These are phyloP conservation scores for Terana coerulea DNA, from an alignment of 768 basidiomycete species.

Conservation along the genomic window DNA sequence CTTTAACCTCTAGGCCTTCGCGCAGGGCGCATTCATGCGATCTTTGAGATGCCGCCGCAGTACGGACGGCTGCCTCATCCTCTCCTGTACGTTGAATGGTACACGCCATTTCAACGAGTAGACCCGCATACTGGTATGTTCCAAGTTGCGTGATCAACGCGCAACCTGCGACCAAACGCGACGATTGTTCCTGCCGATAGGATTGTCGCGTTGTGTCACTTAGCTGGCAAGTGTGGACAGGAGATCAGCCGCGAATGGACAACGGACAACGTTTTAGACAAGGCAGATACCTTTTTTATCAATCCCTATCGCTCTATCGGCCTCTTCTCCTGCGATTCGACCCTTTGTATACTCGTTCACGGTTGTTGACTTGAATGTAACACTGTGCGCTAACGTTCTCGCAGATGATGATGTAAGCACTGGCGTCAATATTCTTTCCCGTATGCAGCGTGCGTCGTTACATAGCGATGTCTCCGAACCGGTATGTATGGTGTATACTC, in stretches of 20 bases:
- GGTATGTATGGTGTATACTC: no score
- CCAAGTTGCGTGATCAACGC: constrained; percentile 3
- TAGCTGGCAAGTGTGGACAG: not conserved
- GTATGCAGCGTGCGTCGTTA: no score
- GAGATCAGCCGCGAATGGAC: not conserved
- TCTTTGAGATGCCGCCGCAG: constrained; percentile 8
- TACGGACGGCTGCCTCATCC: constrained; percentile 3
- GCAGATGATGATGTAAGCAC: no score
- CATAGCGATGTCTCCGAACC: no score
- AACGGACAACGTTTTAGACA: not conserved
- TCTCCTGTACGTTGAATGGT: constrained; percentile 11
- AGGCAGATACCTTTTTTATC: not conserved
- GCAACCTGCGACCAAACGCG: constrained; percentile 1
- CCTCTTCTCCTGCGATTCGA: not conserved
- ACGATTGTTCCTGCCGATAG: constrained; percentile 1
- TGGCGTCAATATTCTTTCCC: no score
- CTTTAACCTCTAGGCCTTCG: not conserved
- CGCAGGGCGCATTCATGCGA: not conserved
- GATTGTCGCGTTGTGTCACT: not conserved
- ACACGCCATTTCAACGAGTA: constrained; percentile 1
- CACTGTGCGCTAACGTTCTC: no score
- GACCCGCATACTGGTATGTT: not conserved
- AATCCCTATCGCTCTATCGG: constrained; percentile 4
- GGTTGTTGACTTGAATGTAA: no score
- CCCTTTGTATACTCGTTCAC: not conserved